Evolutionary conservation across 2,329 filamentous ascomycete genomes (phyloP).

Genomic region (Phaeophleospora eucalypticola): DNA sequence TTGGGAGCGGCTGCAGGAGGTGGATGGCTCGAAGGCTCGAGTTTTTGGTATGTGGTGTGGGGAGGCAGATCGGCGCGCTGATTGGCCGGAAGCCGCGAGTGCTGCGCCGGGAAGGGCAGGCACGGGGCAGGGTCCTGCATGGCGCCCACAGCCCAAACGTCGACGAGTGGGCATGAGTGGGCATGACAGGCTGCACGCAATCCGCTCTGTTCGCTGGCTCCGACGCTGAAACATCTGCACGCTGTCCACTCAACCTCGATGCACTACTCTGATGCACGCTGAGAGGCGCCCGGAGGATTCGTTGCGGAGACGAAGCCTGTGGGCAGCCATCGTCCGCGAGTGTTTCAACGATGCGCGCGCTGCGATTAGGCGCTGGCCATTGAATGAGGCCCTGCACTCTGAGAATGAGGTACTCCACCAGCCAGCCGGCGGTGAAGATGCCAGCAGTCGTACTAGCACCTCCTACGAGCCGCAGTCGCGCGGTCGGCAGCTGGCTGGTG

Average conservation of each 20-base stretch:
- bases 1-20: slow-evolving; percentile 15
- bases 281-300: no score
- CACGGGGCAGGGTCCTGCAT: background rate
- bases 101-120: no score
- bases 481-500: no score
- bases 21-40: slow-evolving; percentile 9
- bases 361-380: background rate
- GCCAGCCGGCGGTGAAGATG: no score
- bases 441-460: no score
- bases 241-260: no score
- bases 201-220: background rate
- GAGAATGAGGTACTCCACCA: no score
- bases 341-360: background rate
- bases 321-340: background rate
- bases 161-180: background rate
- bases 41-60: slow-evolving; percentile 6
- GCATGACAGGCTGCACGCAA: background rate
- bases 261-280: no score
- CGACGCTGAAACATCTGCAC: background rate
- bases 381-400: no score
- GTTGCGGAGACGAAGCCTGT: no score
- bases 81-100: background rate
- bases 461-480: background rate
- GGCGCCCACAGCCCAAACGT: background rate
- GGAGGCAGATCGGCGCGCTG: background rate